These are phyloP conservation scores for Tolypocladium ophioglossoides DNA, from an alignment of 2,329 filamentous ascomycete species.

Conservation along the genomic window DNA sequence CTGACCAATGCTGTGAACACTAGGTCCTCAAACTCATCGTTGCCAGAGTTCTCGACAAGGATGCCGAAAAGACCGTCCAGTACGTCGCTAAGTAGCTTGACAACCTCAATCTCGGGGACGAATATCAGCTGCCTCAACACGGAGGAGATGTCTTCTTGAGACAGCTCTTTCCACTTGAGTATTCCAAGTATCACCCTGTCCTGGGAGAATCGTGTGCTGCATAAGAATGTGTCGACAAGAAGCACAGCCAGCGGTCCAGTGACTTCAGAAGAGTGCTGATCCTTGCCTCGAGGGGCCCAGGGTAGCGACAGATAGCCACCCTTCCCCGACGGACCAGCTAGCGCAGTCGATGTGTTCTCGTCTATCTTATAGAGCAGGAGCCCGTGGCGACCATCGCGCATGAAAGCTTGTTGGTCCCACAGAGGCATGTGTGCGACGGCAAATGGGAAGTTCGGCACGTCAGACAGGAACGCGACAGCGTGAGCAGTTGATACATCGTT, in stretches of 20 bases:
- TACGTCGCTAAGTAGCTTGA: slow-evolving; percentile 83
- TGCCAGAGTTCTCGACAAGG: slow-evolving; percentile 80
- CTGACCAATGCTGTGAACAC: slow-evolving; percentile 85
- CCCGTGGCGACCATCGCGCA: slow-evolving; percentile 72
- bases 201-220: slow-evolving; percentile 91
- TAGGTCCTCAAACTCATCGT: slow-evolving; percentile 84
- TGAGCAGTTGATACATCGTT: slow-evolving; percentile 75
- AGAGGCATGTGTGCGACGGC: slow-evolving; percentile 87
- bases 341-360: slow-evolving; percentile 67
- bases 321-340: slow-evolving; percentile 52
- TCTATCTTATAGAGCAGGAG: slow-evolving; percentile 85
- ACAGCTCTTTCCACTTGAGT: slow-evolving; percentile 73
- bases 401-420: slow-evolving; percentile 86
- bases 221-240: slow-evolving; percentile 73
- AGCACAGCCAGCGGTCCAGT: slow-evolving; percentile 74
- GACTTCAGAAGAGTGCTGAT: slow-evolving; percentile 61
- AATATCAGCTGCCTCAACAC: slow-evolving; percentile 79
- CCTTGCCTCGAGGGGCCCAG: slow-evolving; percentile 60
- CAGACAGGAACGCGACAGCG: slow-evolving; percentile 79
- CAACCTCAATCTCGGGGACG: slow-evolving; percentile 93
- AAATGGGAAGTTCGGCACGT: slow-evolving; percentile 79
- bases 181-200: slow-evolving; percentile 77
- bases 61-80: slow-evolving; percentile 88
- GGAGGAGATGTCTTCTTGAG: slow-evolving; percentile 59
- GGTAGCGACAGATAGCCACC: slow-evolving; percentile 80